These are phyloP conservation scores for Phaeotremella skinneri DNA, from an alignment of 768 basidiomycete species.

Conservation along the genomic window DNA sequence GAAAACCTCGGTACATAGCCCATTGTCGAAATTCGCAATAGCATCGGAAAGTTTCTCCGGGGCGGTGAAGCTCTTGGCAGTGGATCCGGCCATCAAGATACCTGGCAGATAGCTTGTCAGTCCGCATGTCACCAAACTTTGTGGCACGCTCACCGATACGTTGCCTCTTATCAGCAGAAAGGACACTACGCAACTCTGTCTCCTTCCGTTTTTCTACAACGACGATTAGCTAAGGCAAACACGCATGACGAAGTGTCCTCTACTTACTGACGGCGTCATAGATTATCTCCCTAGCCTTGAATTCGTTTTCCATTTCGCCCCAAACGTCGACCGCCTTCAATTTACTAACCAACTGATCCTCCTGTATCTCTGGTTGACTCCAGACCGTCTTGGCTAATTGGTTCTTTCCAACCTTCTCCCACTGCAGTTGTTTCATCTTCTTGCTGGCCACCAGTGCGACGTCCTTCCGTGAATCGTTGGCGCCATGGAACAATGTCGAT, in stretches of 20 bases:
- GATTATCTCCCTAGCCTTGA: constrained; percentile 92
- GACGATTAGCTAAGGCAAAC: constrained; percentile 11
- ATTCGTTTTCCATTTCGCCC: constrained; percentile 95
- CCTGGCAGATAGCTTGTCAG: constrained; percentile 57
- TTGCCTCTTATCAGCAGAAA: constrained; percentile 88
- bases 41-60: constrained; percentile 80
- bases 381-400: constrained; percentile 82
- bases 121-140: neutral
- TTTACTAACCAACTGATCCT: constrained; percentile 74
- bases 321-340: constrained; percentile 83
- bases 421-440: constrained; percentile 97
- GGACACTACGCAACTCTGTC: constrained; percentile 84
- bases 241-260: neutral
- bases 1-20: constrained; percentile 83
- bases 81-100: constrained; percentile 85
- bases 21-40: constrained; percentile 82
- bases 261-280: constrained; percentile 77
- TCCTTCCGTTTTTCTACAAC: constrained; percentile 70
- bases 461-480: constrained; percentile 65
- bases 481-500: constrained; percentile 45
- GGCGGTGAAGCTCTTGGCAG: constrained; percentile 58
- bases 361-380: constrained; percentile 62
- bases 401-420: constrained; percentile 94
- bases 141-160: constrained; percentile 69
- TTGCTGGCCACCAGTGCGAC: constrained; percentile 76